Percentiles rank a stretch among this genome's conserved stretches.
phyloP scores from a whole-genome alignment of 106 monocot genomes.

The Chionographis japonica region DNA sequence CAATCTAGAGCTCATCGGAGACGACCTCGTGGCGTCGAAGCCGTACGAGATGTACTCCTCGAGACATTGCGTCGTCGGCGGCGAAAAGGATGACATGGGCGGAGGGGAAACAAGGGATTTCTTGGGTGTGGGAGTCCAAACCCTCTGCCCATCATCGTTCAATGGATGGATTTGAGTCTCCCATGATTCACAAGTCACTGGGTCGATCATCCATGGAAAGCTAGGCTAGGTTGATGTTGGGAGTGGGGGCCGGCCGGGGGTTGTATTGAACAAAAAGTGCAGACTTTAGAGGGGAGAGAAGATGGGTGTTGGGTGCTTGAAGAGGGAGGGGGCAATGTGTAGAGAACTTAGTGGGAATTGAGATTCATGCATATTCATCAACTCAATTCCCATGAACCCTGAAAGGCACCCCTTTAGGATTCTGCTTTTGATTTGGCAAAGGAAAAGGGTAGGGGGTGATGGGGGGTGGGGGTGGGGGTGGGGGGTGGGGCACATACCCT shows the following conservation, averaged over 20 bases:
- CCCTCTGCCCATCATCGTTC: constrained; percentile 25
- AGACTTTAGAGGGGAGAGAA: background rate
- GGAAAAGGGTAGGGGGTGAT: background rate
- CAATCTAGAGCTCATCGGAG: background rate
- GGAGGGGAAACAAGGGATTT: constrained; percentile 33
- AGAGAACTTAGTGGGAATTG: background rate
- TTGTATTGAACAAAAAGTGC: background rate
- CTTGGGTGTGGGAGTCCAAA: constrained; percentile 28
- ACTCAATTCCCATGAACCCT: background rate
- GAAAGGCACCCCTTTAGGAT: background rate
- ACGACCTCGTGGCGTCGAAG: background rate
- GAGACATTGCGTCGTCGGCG: background rate
- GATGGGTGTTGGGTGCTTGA: background rate
- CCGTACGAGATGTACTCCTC: background rate
- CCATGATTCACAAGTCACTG: too few relatives aligned
- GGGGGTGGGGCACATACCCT: background rate
- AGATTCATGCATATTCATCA: background rate
- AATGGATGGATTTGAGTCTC: constrained; percentile 26
- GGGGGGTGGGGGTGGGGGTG: background rate
- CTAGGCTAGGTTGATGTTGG: background rate
- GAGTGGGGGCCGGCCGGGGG: background rate
- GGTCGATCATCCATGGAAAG: background rate
- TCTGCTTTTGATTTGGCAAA: constrained; percentile 1
- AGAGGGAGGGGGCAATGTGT: background rate
- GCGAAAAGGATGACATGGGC: background rate